Conservation (phyloP, 257 asterid genomes). For the Orobanche coerulescens region DNA sequence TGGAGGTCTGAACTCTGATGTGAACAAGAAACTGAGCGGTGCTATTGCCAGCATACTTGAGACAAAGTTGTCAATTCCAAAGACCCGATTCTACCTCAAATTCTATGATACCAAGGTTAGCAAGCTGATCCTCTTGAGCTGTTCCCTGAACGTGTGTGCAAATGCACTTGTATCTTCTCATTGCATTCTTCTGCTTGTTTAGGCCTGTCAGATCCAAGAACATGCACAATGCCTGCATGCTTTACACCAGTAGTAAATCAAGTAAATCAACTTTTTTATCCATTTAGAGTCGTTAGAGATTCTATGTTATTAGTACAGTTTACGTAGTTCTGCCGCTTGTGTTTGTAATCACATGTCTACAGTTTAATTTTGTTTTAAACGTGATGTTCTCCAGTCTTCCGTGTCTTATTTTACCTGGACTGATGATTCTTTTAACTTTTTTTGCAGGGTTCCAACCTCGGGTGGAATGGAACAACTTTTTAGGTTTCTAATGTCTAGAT, state of each 20-base stretch:
- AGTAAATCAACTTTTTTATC: constrained; percentile 38
- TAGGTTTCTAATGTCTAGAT: constrained; percentile 26
- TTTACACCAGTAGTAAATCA: constrained; percentile 65
- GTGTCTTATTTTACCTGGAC: background rate
- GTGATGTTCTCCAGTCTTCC: background rate
- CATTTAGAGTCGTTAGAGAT: constrained; percentile 24
- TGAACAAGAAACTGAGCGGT: constrained; percentile 85
- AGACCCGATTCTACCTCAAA: constrained; percentile 81
- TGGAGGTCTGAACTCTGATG: constrained; percentile 73
- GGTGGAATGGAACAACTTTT: constrained; percentile 88
- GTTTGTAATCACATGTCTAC: constrained; percentile 9
- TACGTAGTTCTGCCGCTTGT: background rate
- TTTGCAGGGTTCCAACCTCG: constrained; percentile 72
- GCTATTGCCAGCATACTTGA: constrained; percentile 74
- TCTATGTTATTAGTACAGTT: background rate
- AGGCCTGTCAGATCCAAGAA: constrained; percentile 80
- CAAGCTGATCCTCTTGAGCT: constrained; percentile 5
- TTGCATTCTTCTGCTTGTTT: constrained; percentile 63
- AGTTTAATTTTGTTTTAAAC: background rate
- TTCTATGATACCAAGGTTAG: constrained; percentile 84
- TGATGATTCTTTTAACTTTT: background rate
- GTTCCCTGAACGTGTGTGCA: constrained; percentile 8
- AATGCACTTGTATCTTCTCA: constrained; percentile 41
- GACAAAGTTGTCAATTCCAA: constrained; percentile 68
- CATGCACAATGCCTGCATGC: constrained; percentile 89